Evolutionary conservation across 2,329 filamentous ascomycete species (phyloP), one percentile per base, ranked within the genome.

Genomic region (Cadophora malorum): DNA sequence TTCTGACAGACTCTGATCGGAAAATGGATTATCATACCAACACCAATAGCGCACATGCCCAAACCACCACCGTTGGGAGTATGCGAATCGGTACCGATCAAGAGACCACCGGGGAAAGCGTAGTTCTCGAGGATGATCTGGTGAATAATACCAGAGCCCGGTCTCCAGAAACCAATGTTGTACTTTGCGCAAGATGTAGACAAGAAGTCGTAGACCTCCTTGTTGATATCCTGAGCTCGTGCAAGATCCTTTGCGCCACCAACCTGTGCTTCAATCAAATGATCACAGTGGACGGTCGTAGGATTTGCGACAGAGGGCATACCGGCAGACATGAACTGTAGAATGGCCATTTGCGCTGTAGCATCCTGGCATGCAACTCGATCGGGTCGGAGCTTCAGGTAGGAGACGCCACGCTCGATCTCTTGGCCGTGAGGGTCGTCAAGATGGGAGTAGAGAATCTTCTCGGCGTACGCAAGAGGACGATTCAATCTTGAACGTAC

Each of bases 131-230:
- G 89, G 72, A 98, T 83, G 79, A 98, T 98, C 86, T 98, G 96
- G 85, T 99, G 96, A 77, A 99, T 99, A 81, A 98, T 99, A 87
- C 96, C 96, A 80, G 95, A 97, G 76, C 96, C 96, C 73, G 96
- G 96, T 82, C 89, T 93, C 96, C 96, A 99, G 91, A 98, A 98
- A 86, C 96, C 96, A 81, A 98, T 98, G 88, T 98, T 95, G 88
- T 98, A 99, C 87, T 98, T 99, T 79, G 94, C 94, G 81, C 95
- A 98, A 74, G 95, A 92, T 72, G 90, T 90, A 70, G 94, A 88
- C 79, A 99, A 85, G 88, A 99, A 99, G 83, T 98, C 92, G 84
- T 98, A 99, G 76, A 99, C 96, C 83, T 98, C 95, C 88, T 96
- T 97, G 90, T 98, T 98, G 85, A 97, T 97, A 76, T 90, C 88